Conservation (phyloP, 169 alveolate species). For the Pseudocohnilembus persalinus region DNA sequence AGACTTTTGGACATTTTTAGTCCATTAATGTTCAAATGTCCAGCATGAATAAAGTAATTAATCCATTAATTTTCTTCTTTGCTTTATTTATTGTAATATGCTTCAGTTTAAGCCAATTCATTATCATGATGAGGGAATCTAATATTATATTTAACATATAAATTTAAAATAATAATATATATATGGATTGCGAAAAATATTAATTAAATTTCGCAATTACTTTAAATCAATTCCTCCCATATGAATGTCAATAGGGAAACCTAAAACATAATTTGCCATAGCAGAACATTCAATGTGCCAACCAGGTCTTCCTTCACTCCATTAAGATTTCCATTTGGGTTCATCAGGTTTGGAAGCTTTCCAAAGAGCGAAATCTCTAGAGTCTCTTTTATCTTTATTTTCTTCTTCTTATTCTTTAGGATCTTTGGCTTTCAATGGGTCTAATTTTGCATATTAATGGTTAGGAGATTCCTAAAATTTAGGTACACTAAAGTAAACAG, state of each 20-base stretch:
- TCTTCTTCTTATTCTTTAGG: slow-evolving; percentile 83
- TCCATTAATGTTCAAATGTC: slow-evolving; percentile 98
- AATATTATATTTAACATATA: no score
- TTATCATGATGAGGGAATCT: slow-evolving; percentile 99
- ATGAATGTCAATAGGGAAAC: slow-evolving; percentile 96
- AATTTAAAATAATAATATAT: no score
- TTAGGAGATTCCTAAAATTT: slow-evolving; percentile 80
- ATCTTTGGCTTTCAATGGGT: slow-evolving; percentile 88
- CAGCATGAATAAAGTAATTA: slow-evolving; percentile 97
- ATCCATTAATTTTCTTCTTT: slow-evolving; percentile 91
- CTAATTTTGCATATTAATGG: slow-evolving; percentile 94
- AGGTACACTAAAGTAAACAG: slow-evolving; percentile 95
- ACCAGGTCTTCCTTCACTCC: slow-evolving; percentile 99
- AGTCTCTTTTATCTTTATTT: slow-evolving; percentile 89
- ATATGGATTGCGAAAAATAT: no score
- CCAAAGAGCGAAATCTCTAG: slow-evolving; percentile 98
- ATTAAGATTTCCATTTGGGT: slow-evolving; percentile 98
- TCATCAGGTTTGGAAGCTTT: slow-evolving; percentile 95
- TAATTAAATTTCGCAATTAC: neutral
- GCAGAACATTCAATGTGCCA: slow-evolving; percentile 99
- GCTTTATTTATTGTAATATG: slow-evolving; percentile 85
- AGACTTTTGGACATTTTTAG: slow-evolving; percentile 97
- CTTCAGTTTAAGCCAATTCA: slow-evolving; percentile 99
- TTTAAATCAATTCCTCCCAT: slow-evolving; percentile 98
- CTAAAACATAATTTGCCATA: slow-evolving; percentile 94